Conservation (phyloP, 148 eudicot genomes). For the Agrostemma githago region DNA sequence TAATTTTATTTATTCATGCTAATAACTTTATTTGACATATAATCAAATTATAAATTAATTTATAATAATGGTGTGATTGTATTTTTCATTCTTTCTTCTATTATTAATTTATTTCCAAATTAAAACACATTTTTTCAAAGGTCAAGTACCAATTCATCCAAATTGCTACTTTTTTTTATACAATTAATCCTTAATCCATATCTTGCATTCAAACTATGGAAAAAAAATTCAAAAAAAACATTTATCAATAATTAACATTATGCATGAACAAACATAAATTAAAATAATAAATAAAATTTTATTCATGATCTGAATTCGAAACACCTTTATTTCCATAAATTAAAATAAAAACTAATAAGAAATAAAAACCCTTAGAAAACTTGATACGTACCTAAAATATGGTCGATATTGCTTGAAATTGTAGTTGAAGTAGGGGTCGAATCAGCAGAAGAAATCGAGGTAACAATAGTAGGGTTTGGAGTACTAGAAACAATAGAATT, state of each 20-base stretch:
- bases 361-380: background rate
- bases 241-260: too few species aligned
- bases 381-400: slow-evolving; percentile 43
- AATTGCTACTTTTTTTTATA: background rate
- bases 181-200: background rate
- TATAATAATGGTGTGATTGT: too few species aligned
- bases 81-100: background rate
- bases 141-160: background rate
- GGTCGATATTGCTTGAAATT: slow-evolving; percentile 22
- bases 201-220: slow-evolving; percentile 4
- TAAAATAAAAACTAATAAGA: background rate
- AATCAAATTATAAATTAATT: too few species aligned
- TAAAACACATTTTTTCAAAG: background rate
- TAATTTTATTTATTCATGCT: too few species aligned
- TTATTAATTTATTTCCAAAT: background rate
- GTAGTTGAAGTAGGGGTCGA: slow-evolving; percentile 31
- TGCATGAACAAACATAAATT: background rate
- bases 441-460: slow-evolving; percentile 23
- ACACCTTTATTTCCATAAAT: background rate
- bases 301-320: background rate
- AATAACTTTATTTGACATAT: too few species aligned
- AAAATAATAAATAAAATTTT: too few species aligned
- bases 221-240: background rate
- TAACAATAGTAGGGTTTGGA: slow-evolving; percentile 10
- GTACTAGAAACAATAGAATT: slow-evolving; percentile 32